phyloP scores from a whole-genome alignment of 2,329 filamentous ascomycete species.

The Exophiala aquamarina region DNA sequence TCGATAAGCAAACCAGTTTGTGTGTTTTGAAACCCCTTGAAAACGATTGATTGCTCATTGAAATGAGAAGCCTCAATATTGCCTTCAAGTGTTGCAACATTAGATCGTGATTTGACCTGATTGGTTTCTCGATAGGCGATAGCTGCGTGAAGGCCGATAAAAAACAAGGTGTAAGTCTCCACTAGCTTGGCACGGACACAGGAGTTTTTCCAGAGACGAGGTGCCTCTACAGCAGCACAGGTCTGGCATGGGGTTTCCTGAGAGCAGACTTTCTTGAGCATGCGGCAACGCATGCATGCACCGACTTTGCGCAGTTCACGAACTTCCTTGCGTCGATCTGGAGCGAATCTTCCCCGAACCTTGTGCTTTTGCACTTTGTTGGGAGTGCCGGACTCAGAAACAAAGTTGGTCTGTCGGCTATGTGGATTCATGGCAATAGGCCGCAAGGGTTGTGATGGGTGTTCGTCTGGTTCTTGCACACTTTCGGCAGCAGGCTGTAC shows the following conservation, averaged over 20 bases:
- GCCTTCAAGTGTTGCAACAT: slow-evolving; percentile 47
- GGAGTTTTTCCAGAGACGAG: slow-evolving; percentile 60
- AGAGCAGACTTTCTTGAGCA: slow-evolving; percentile 66
- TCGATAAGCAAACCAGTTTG: slow-evolving; percentile 38
- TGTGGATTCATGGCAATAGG: slow-evolving; percentile 45
- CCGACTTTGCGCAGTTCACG: slow-evolving; percentile 60
- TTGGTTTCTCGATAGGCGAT: slow-evolving; percentile 53
- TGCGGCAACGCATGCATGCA: slow-evolving; percentile 62
- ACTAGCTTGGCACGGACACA: slow-evolving; percentile 60
- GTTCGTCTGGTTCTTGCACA: slow-evolving; percentile 26
- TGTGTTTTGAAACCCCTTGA: slow-evolving; percentile 43
- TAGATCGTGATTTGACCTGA: slow-evolving; percentile 39
- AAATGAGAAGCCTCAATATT: slow-evolving; percentile 60
- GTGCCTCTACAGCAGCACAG: slow-evolving; percentile 60
- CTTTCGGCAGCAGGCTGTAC: neutral
- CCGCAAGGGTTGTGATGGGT: slow-evolving; percentile 40
- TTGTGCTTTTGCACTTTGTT: slow-evolving; percentile 46
- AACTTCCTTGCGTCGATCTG: slow-evolving; percentile 58
- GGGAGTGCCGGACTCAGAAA: slow-evolving; percentile 37
- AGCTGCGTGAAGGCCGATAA: slow-evolving; percentile 53
- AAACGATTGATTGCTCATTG: slow-evolving; percentile 49
- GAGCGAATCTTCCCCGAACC: slow-evolving; percentile 57
- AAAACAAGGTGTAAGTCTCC: slow-evolving; percentile 60
- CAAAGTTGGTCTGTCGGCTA: slow-evolving; percentile 27
- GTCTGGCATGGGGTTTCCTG: slow-evolving; percentile 60